phyloP scores from a whole-genome alignment of 139 green algal genomes.

The Picochlorum costavermella region DNA sequence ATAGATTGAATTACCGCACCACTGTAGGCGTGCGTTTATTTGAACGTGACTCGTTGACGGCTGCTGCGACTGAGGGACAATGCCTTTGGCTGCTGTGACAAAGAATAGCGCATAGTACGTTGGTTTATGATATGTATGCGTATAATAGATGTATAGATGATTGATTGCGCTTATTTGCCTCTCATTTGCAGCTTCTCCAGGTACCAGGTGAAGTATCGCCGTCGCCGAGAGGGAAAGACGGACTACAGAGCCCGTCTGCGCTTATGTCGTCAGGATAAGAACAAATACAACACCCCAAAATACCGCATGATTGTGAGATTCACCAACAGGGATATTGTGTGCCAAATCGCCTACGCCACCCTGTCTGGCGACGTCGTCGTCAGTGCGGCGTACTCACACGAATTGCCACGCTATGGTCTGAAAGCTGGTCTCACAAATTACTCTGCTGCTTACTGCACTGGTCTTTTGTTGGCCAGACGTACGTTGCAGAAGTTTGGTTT shows the following conservation, averaged over 20 bases:
- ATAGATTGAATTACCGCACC: no score
- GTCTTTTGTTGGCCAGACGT: constrained; percentile 88
- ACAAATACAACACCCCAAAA: constrained; percentile 99
- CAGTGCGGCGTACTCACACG: constrained; percentile 78
- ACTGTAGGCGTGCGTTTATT: no score
- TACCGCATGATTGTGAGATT: constrained; percentile 83
- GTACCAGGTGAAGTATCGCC: constrained; percentile 82
- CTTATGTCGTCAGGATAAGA: constrained; percentile 97
- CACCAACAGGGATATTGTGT: constrained; percentile 80
- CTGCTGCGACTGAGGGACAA: neutral
- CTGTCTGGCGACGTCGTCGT: constrained; percentile 88
- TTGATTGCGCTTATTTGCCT: neutral
- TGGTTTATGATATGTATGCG: neutral
- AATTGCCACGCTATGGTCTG: constrained; percentile 91
- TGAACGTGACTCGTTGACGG: no score
- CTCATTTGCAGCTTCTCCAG: neutral
- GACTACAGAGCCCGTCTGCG: constrained; percentile 90
- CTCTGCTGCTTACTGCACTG: constrained; percentile 85
- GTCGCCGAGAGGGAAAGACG: constrained; percentile 79
- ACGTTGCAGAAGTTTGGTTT: constrained; percentile 90
- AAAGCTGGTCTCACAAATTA: constrained; percentile 96
- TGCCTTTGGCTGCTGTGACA: constrained; percentile 4
- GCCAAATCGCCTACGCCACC: constrained; percentile 89
- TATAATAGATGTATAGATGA: neutral
- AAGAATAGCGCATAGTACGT: constrained; percentile 19